phyloP scores from a whole-genome alignment of 371 early-diverging fungal species.

The Choanephora cucurbitarum region DNA sequence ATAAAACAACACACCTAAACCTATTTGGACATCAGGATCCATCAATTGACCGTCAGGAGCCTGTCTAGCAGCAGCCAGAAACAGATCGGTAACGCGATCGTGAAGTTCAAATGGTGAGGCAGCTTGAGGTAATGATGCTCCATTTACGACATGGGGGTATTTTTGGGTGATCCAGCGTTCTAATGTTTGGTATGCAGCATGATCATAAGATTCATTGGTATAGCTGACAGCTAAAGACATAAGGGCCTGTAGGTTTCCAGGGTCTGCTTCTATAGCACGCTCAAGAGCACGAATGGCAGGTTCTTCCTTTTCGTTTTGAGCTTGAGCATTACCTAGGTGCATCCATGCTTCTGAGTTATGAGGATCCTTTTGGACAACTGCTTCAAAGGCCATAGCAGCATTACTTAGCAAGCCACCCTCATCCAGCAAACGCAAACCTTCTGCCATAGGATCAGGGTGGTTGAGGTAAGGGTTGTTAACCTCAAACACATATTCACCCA shows the following conservation, averaged over 20 bases:
- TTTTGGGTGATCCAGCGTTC: slow-evolving; percentile 52
- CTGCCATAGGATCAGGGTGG: slow-evolving; percentile 54
- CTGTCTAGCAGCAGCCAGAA: slow-evolving; percentile 77
- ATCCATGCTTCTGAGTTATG: slow-evolving; percentile 76
- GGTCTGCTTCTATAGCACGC: slow-evolving; percentile 65
- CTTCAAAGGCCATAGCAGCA: slow-evolving; percentile 80
- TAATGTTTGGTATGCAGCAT: slow-evolving; percentile 54
- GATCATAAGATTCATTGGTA: slow-evolving; percentile 84
- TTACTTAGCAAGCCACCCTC: slow-evolving; percentile 69
- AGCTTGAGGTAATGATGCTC: slow-evolving; percentile 25
- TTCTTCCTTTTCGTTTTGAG: slow-evolving; percentile 87
- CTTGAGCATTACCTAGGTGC: slow-evolving; percentile 78
- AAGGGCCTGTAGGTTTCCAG: slow-evolving; percentile 64
- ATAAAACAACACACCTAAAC: slow-evolving; percentile 94
- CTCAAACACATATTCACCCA: slow-evolving; percentile 77
- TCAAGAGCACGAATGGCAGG: slow-evolving; percentile 83
- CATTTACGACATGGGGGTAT: slow-evolving; percentile 38
- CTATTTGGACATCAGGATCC: slow-evolving; percentile 94
- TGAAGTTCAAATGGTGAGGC: slow-evolving; percentile 61
- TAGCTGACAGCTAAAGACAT: slow-evolving; percentile 93
- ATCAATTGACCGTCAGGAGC: slow-evolving; percentile 68
- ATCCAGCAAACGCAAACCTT: slow-evolving; percentile 52
- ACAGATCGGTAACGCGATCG: slow-evolving; percentile 73
- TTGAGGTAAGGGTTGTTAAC: slow-evolving; percentile 71
- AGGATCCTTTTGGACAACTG: slow-evolving; percentile 74